phyloP scores from a whole-genome alignment of 768 basidiomycete species.

The Xerocomus spinulosus region DNA sequence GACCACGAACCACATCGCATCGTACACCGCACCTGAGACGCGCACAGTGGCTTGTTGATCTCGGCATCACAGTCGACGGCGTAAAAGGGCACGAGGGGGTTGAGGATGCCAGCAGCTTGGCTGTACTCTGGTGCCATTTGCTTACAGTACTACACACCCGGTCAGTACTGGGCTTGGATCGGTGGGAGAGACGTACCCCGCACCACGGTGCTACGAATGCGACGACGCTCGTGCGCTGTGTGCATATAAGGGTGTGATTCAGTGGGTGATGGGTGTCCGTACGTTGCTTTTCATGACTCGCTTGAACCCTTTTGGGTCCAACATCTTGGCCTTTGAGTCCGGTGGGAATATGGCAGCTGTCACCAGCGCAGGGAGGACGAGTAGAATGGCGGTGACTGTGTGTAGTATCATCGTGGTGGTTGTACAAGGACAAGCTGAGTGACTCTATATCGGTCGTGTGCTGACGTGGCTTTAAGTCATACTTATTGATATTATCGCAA shows the following conservation, averaged over 20 bases:
- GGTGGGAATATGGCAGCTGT: conserved; percentile 45
- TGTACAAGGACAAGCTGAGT: not conserved
- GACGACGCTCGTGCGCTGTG: conserved; percentile 68
- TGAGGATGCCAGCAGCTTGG: conserved; percentile 72
- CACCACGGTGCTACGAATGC: conserved; percentile 97
- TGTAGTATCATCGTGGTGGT: conserved; percentile 24
- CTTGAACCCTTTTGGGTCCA: conserved; percentile 67
- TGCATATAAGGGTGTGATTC: not conserved
- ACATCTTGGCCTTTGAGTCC: conserved; percentile 63
- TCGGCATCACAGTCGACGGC: conserved; percentile 91
- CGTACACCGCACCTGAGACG: conserved; percentile 51
- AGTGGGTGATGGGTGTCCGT: conserved; percentile 25
- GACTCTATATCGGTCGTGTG: not conserved
- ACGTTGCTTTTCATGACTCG: conserved; percentile 74
- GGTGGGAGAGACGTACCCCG: too few species aligned
- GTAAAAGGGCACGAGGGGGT: conserved; percentile 82
- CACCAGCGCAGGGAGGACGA: conserved; percentile 34
- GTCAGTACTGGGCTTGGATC: too few species aligned
- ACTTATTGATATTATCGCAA: too few species aligned
- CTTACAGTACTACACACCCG: conserved; percentile 89
- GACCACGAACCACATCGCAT: not conserved
- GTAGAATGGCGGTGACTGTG: conserved; percentile 12
- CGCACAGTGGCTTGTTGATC: conserved; percentile 77
- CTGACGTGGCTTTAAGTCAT: too few species aligned
- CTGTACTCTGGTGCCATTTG: conserved; percentile 79